Evolutionary conservation across 345 rosid genomes (phyloP).

Genomic region (Brassica incana): DNA sequence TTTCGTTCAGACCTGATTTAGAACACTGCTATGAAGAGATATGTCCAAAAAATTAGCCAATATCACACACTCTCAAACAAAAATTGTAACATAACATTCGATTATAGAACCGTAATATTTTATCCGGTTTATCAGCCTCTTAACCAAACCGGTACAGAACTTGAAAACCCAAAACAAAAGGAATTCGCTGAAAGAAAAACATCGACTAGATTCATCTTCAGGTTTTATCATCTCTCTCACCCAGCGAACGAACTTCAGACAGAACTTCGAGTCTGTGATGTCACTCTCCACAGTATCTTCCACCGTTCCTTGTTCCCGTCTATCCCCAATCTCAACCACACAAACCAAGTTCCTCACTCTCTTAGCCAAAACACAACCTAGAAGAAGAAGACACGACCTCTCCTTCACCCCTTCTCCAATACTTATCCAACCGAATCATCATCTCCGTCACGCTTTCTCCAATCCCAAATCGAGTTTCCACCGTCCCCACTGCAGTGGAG

Average conservation of each 20-base stretch:
- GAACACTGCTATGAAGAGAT: too few species aligned
- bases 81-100: not conserved
- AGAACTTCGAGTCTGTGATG: constrained; percentile 24
- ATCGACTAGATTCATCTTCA: constrained; percentile 7
- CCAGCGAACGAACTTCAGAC: constrained; percentile 1
- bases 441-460: constrained; percentile 21
- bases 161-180: not conserved
- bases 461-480: constrained; percentile 29
- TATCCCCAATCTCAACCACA: constrained; percentile 22
- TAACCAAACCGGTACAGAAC: not conserved
- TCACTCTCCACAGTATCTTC: constrained; percentile 30
- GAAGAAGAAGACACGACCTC: constrained; percentile 32
- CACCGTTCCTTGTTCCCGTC: constrained; percentile 38
- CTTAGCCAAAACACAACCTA: constrained; percentile 34
- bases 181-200: not conserved
- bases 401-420: constrained; percentile 23
- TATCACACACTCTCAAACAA: not conserved
- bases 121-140: not conserved
- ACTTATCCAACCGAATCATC: constrained; percentile 21
- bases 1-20: too few species aligned
- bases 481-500: constrained; percentile 38
- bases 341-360: constrained; percentile 22
- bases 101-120: not conserved
- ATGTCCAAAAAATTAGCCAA: not conserved
- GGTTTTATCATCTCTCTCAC: not conserved